Percentiles rank a stretch among this genome's conserved stretches.
phyloP scores from a whole-genome alignment of 495 filamentous ascomycete species.

The Rostrohypoxylon terebratum region DNA sequence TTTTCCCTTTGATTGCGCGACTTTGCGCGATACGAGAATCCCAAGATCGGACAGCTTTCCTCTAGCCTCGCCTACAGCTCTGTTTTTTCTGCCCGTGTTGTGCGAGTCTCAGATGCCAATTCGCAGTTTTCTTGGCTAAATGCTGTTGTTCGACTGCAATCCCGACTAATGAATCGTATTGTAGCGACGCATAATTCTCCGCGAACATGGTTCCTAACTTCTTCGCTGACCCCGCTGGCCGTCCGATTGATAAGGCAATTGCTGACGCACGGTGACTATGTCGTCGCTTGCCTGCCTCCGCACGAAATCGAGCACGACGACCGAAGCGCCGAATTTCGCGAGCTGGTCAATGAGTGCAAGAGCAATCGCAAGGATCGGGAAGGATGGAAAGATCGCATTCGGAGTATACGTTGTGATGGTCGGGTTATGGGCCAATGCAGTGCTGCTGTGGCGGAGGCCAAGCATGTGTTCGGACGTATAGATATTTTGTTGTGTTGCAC shows the following conservation, averaged over 20 bases:
- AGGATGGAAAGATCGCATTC: conserved; percentile 69
- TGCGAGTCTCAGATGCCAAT: conserved; percentile 38
- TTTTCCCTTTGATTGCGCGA: conserved; percentile 12
- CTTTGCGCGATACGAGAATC: conserved; percentile 18
- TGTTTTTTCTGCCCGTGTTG: conserved; percentile 11
- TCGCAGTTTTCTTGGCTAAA: conserved; percentile 29
- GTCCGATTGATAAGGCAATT: conserved; percentile 76
- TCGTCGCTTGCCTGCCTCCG: conserved; percentile 80
- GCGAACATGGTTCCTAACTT: conserved; percentile 88
- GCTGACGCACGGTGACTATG: conserved; percentile 86
- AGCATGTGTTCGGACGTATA: conserved; percentile 83
- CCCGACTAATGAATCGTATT: conserved; percentile 54
- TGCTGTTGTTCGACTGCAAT: conserved; percentile 35
- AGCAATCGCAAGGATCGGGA: conserved; percentile 65
- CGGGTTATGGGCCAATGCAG: conserved; percentile 73
- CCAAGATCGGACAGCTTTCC: not conserved
- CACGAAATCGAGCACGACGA: conserved; percentile 72
- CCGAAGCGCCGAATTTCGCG: conserved; percentile 65
- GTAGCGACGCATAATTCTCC: conserved; percentile 69
- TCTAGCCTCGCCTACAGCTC: not conserved
- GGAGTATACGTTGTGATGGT: conserved; percentile 66
- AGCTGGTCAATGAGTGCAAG: conserved; percentile 69
- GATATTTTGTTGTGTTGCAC: conserved; percentile 92
- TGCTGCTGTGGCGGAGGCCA: conserved; percentile 86
- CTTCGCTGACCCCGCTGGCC: conserved; percentile 82